These are phyloP conservation scores for Ophiosphaerella herpotricha DNA, from an alignment of 2,329 filamentous ascomycete species.

Conservation along the genomic window DNA sequence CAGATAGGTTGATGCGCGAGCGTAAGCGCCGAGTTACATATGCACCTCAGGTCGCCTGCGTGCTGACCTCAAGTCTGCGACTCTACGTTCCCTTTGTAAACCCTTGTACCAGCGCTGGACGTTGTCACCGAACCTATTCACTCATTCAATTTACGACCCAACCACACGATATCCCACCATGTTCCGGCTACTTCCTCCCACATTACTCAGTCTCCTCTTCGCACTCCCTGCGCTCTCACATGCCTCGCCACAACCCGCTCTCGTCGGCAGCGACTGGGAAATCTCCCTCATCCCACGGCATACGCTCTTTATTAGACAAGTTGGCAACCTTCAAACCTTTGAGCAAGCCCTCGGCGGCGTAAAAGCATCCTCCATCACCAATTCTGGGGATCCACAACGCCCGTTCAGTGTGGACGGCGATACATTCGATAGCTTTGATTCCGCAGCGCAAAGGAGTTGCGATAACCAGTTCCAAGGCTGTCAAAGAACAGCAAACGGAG, in stretches of 20 bases:
- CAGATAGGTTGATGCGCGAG: constrained; percentile 14
- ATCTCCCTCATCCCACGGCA: constrained; percentile 37
- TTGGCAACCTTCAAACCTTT: constrained; percentile 44
- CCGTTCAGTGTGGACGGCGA: constrained; percentile 39
- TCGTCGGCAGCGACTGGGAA: constrained; percentile 22
- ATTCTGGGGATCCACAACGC: constrained; percentile 56
- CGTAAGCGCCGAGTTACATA: constrained; percentile 5
- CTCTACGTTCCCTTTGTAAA: neutral
- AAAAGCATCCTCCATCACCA: constrained; percentile 55
- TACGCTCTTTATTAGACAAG: constrained; percentile 41
- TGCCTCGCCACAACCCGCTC: constrained; percentile 29
- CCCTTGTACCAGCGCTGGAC: constrained; percentile 5
- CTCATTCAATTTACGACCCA: neutral
- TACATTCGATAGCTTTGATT: constrained; percentile 59
- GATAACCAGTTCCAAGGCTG: constrained; percentile 67
- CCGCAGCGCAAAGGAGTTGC: constrained; percentile 65
- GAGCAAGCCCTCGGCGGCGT: constrained; percentile 56
- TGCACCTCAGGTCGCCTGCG: neutral
- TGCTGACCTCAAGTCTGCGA: constrained; percentile 3
- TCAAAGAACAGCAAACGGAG: constrained; percentile 48
- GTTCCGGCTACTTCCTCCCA: constrained; percentile 25
- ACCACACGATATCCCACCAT: constrained; percentile 10
- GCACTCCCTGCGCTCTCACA: constrained; percentile 24
- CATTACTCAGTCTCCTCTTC: constrained; percentile 29
- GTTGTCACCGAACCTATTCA: neutral